Base-by-base conservation (phyloP, 306 rosid species). In the Casuarina cunninghamiana region DNA sequence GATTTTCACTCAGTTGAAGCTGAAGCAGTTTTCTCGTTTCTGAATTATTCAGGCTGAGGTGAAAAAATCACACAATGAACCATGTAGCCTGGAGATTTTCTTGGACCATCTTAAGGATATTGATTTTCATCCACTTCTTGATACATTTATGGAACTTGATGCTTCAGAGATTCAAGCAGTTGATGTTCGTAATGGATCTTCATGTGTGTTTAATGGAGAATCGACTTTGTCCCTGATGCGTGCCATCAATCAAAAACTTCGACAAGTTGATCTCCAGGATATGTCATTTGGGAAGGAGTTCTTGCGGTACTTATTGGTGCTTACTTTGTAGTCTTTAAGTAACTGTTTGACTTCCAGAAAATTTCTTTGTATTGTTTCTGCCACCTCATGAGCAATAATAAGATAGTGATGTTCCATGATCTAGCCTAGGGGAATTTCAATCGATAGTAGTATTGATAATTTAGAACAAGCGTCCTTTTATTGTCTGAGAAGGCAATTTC, bases 181-280 rank as follows among this genome's bases (percentile, higher is more conserved):
- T 80, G 96, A 93, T 76, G 69, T 90, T 73, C 82, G 70, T 66
- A 89, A 77, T 67, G 88, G 82, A 80, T 79, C 96, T 48, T 72
- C 89, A 45, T 85, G 88, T 81, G 85, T 61, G 71, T 77, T 90
- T 73, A 84, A 78, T 71, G 92, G 88, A 77, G 93, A 87, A 49
- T 80, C 73, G 87, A 89, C 90, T 80, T 78, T 90, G 81, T 81
- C 82, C 53, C 83, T 93, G 92, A 87, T 93, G 93, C 90, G 79
- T 71, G 89, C 91, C 76, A 74, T 90, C 54, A 73, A 82, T 57
- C 88, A 77, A 86, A 93, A 90, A 92, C 94, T 93, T 86, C 91
- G 93, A 75, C 86, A 79, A 79, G 97, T 90, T 37, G 89, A 93
- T 85, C 91, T 93, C 69, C 87, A 77, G 45, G 92, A 90, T 78